Base-by-base conservation (phyloP, 495 filamentous ascomycete species). In the Acidomyces sp. region DNA sequence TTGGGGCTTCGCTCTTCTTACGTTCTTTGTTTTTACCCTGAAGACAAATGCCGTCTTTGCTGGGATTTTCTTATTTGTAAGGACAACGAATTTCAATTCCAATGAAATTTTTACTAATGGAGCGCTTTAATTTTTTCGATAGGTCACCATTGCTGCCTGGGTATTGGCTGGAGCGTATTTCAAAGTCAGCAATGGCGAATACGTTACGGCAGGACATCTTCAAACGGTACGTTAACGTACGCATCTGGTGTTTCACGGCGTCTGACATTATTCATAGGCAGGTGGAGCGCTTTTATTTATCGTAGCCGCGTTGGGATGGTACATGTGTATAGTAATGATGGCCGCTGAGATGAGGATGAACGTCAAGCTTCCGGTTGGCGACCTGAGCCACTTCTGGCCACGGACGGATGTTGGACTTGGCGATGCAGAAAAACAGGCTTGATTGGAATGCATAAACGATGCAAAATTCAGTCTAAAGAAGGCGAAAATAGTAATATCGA, bases 1-100 rank as follows among this genome's bases (percentile, higher is more conserved):
- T 2, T 72, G 68, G 70, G 70, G 70, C 0, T 74, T 72, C 34
- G 68, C 68, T 18, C 50, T 72, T 12, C 69, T 70, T 36, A 73
- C 69, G 0, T 71, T 70, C 46, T 72, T 67, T 52, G 55, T 71
- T 34, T 73, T 74, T 37, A 71, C 69, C 0, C 54, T 63, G 11
- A 67, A 67, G 55, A 70, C 70, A 34, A 73, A 74, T 49, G 49
- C 53, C 12, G 65, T 73, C 2, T 71, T 73, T 45, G 68, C 70
- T 0, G 21, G 52, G 2, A 72, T 74, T 43, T 73, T 74, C 40
- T 48, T 67, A 25, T 61, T 64, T 28, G 67, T n/a, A n/a, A n/a
- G n/a, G n/a, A n/a, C n/a, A n/a, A n/a, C n/a, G n/a, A n/a, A n/a
- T n/a, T n/a, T n/a, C n/a, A n/a, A n/a, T n/a, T n/a, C n/a, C n/a